Conservation (phyloP, 1,284 basidiomycete genomes). For the Moesziomyces antarcticus region DNA sequence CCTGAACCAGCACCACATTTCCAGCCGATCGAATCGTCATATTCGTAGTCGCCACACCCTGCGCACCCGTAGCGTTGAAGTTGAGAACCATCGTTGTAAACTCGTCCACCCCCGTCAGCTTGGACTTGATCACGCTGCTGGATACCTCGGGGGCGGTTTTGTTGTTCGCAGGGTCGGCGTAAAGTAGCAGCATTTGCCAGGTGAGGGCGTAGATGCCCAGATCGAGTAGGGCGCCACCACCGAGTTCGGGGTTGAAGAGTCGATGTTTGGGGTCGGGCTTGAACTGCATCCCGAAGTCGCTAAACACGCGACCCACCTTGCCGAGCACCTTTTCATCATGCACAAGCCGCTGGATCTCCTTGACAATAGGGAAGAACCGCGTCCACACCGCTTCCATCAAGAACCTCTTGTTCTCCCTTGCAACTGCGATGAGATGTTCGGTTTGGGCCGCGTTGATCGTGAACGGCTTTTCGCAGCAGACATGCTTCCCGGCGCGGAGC, state of each 20-base stretch:
- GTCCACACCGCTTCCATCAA: constrained; percentile 63
- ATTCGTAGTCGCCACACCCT: constrained; percentile 49
- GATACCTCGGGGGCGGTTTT: constrained; percentile 71
- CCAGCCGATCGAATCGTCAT: constrained; percentile 19
- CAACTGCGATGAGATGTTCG: constrained; percentile 76
- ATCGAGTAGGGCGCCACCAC: constrained; percentile 86
- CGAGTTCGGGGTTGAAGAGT: constrained; percentile 82
- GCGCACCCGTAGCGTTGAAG: constrained; percentile 71
- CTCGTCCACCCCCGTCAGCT: constrained; percentile 81
- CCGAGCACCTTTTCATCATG: constrained; percentile 54
- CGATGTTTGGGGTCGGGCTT: constrained; percentile 74
- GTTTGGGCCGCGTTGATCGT: constrained; percentile 70
- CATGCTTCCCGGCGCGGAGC: constrained; percentile 82
- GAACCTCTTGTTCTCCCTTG: constrained; percentile 70
- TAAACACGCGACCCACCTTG: constrained; percentile 37
- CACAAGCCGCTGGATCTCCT: constrained; percentile 43
- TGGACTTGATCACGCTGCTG: constrained; percentile 76
- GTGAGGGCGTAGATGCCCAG: constrained; percentile 69
- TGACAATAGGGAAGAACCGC: constrained; percentile 55
- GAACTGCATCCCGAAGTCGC: constrained; percentile 48
- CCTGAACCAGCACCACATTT: constrained; percentile 48
- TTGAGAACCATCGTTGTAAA: constrained; percentile 80
- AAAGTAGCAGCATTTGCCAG: constrained; percentile 57
- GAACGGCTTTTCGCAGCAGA: constrained; percentile 71
- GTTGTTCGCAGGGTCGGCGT: constrained; percentile 71